These are phyloP conservation scores for Taiozyma sp. DNA, from an alignment of 1,139 yeast species.

Conservation along the genomic window DNA sequence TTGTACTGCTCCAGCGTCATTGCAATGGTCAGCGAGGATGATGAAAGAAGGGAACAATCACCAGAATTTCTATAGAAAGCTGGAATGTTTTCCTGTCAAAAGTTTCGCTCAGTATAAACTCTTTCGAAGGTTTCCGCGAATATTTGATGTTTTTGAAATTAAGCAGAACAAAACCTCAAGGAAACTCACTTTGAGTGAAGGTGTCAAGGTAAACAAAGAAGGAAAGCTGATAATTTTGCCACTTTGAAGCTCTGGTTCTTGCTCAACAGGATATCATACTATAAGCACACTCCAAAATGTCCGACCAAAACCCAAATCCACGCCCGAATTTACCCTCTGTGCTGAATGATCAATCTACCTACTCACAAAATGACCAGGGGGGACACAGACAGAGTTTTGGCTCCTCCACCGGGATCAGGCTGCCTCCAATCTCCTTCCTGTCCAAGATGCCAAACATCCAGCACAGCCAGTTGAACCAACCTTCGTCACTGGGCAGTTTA, in stretches of 20 bases:
- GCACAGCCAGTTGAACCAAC: not conserved
- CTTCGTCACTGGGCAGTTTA: not conserved
- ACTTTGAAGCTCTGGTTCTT: not conserved
- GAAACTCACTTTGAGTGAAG: not conserved
- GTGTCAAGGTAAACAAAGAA: not conserved
- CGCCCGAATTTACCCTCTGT: constrained; percentile 19
- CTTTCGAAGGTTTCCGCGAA: not conserved
- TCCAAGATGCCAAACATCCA: constrained; percentile 10
- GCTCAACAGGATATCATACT: not conserved
- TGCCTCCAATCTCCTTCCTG: constrained; percentile 23
- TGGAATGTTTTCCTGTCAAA: not conserved
- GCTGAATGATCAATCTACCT: constrained; percentile 1
- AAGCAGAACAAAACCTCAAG: not conserved
- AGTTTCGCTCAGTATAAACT: not conserved
- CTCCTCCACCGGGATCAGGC: constrained; percentile 15
- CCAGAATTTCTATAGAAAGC: not conserved
- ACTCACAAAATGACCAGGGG: not conserved
- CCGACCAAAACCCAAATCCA: constrained; percentile 5
- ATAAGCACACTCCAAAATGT: not conserved
- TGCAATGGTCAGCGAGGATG: not conserved
- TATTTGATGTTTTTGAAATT: not conserved
- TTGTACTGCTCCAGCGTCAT: not conserved
- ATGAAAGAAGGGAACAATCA: not conserved
- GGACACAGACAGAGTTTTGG: not conserved
- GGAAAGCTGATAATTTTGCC: not conserved